Base-by-base conservation (phyloP, 2,329 filamentous ascomycete species). In the Botrytis paeoniae region DNA sequence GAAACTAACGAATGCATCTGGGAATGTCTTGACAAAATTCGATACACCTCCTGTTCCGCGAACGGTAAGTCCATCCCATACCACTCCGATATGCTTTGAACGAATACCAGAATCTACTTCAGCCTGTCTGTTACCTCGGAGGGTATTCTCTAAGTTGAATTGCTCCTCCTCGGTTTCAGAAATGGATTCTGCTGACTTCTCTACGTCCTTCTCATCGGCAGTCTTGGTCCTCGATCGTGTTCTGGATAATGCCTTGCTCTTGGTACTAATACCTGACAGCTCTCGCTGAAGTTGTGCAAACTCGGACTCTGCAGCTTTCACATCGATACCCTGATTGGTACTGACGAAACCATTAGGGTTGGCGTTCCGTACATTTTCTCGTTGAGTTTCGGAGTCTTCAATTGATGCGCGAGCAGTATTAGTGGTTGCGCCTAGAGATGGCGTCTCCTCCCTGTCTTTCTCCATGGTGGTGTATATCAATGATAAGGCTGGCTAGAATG, bases 31-130 rank as follows among this genome's bases (percentile, higher is more conserved):
- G 80, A 88, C 86, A 51, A 90, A 89, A 80, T 94, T 95, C 77
- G 91, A 89, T 70, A 88, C 86, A 45, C 93, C 92, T 37, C 92
- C 92, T 75, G 91, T 88, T 22, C 93, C 93, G 80, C 88, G 90
- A 57, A 96, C 93, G 0, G 92, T 93, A 66, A 97, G 83, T 29
- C 87, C 86, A 71, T 96, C 89, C 93, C 93, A 97, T 75, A 92
- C 88, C 0, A 94, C 92, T 43, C 93, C 92, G 74, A 94, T 92
- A 77, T 92, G 89, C 84, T 97, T 97, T 8, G 90, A 86, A 74
- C 90, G 91, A 82, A 97, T 97, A 1, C 94, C 94, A 9, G 92
- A 92, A 75, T 92, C 89, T 74, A 88, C 86, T 79, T 94, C 92
- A 14, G 93, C 91, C 63, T 87, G 88, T 73, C 92, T 86, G 72